Base-by-base conservation (phyloP, 2,329 filamentous ascomycete species). In the Pseudocercospora fijiensis region DNA sequence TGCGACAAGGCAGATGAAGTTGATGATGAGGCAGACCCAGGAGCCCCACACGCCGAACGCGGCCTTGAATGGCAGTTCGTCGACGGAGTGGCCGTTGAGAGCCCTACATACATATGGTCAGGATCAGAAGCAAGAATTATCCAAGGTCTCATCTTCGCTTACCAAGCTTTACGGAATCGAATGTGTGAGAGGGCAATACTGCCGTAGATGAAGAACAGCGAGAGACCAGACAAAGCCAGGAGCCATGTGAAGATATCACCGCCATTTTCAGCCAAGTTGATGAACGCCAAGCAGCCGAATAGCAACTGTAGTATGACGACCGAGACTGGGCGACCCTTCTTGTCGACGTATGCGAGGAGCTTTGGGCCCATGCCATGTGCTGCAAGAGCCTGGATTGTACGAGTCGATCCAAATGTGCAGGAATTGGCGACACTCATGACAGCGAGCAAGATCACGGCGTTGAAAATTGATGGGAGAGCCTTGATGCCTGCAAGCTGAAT, bases 131-230 rank as follows among this genome's bases (percentile, higher is more conserved):
- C 13, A 55, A 56, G 56, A 26, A 20, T 43, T n/a, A n/a, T n/a
- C n/a, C n/a, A n/a, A n/a, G n/a, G n/a, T n/a, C n/a, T n/a, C n/a
- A n/a, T n/a, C n/a, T 27, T 43, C 26, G 61, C 69, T 60, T 63
- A 70, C 70, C 70, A 96, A 18, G 88, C 91, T 26, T 27, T 57
- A 30, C 93, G 91, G 84, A 97, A 97, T 62, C 92, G 91, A 74
- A 97, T 96, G 78, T 97, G 93, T 26, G 89, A 86, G 11, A 96
- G 79, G 75, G 91, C 95, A 75, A 96, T 93, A 68, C 90, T 90
- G 60, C 84, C 86, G 88, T 90, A 93, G 16, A 89, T 92, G 80
- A 93, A 91, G 73, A 91, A 84, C 56, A 84, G 87, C 9, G 88
- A 89, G 26, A 92, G 82, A 58, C 87, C 89, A 0, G 88, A 90